These are phyloP conservation scores for Medicago ruthenica DNA, from an alignment of 306 rosid species.

Conservation along the genomic window DNA sequence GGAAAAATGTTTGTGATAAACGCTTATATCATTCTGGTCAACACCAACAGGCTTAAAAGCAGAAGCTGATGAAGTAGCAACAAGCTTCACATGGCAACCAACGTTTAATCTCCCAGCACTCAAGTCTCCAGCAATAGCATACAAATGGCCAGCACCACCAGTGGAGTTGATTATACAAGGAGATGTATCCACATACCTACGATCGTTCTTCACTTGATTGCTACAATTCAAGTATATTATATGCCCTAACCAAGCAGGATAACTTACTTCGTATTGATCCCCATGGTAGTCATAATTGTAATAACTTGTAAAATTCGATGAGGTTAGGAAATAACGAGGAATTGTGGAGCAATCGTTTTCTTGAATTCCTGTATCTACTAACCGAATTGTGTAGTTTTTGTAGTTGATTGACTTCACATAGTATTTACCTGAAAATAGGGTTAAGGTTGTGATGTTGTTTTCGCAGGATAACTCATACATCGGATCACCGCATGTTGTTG, in stretches of 20 bases:
- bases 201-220: background rate
- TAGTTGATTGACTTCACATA: no score
- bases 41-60: no score
- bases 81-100: no score
- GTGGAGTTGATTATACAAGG: no score
- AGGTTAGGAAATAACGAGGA: conserved; percentile 25
- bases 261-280: background rate
- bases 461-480: conserved; percentile 30
- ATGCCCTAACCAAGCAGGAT: background rate
- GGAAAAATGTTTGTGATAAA: background rate
- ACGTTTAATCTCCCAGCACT: no score
- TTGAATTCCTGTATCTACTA: conserved; percentile 24
- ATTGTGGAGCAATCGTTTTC: conserved; percentile 25
- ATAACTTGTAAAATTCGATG: background rate
- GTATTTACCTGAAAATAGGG: background rate
- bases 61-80: no score
- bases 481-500: conserved; percentile 12
- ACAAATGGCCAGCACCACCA: background rate
- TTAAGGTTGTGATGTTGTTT: background rate
- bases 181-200: no score
- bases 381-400: conserved; percentile 41
- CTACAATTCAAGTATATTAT: background rate
- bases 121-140: background rate
- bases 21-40: background rate
- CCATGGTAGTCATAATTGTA: background rate